Evolutionary conservation across 2,329 filamentous ascomycete species (phyloP).

Genomic region (Exophiala phaeomuriformis): DNA sequence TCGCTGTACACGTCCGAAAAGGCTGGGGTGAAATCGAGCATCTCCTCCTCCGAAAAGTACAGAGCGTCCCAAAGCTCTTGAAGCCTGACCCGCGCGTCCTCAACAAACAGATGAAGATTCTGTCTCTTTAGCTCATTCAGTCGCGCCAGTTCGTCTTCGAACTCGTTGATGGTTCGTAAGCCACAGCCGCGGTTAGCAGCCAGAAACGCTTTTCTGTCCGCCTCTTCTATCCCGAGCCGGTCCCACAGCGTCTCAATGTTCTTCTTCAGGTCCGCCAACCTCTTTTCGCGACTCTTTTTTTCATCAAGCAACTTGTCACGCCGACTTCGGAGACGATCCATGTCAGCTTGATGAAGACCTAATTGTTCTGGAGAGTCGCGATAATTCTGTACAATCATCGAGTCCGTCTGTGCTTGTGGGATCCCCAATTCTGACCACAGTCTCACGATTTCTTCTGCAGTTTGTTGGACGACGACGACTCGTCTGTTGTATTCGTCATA

Average conservation of each 20-base stretch:
- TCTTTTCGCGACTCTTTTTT: constrained; percentile 75
- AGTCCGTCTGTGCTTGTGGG: constrained; percentile 86
- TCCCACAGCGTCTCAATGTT: constrained; percentile 86
- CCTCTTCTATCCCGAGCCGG: constrained; percentile 73
- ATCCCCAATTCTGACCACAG: constrained; percentile 94
- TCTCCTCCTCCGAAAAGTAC: constrained; percentile 95
- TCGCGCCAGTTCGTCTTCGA: constrained; percentile 78
- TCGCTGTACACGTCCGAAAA: constrained; percentile 98
- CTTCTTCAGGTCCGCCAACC: constrained; percentile 64
- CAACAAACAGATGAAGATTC: constrained; percentile 91
- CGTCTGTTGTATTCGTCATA: constrained; percentile 94
- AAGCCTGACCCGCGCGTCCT: constrained; percentile 81
- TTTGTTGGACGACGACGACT: constrained; percentile 63
- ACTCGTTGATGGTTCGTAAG: constrained; percentile 87
- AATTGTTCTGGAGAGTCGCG: constrained; percentile 88
- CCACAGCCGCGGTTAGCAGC: constrained; percentile 85
- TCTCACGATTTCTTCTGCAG: constrained; percentile 80
- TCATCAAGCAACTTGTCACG: constrained; percentile 80
- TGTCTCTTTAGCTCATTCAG: constrained; percentile 90
- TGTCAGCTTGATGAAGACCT: constrained; percentile 80
- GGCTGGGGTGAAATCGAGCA: constrained; percentile 94
- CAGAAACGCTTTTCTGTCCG: constrained; percentile 76
- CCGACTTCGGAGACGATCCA: constrained; percentile 62
- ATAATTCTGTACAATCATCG: constrained; percentile 77
- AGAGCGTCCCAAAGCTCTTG: constrained; percentile 93